phyloP scores from a whole-genome alignment of 2,329 filamentous ascomycete genomes.

The Aspergillus sp. region DNA sequence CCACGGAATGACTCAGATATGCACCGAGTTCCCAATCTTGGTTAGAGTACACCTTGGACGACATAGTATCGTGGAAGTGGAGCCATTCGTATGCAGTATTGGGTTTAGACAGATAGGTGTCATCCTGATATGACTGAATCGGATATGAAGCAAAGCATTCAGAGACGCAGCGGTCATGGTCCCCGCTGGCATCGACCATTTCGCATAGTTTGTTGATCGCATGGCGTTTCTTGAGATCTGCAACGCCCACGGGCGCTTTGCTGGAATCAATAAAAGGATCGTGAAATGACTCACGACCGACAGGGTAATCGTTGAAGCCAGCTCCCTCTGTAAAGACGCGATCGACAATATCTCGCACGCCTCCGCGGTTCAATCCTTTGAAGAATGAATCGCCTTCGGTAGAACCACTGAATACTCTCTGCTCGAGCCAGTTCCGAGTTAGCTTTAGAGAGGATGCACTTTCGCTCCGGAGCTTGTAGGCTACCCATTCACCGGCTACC shows the following conservation, averaged over 20 bases:
- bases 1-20: constrained; percentile 77
- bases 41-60: constrained; percentile 67
- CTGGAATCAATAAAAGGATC: constrained; percentile 25
- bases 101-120: constrained; percentile 83
- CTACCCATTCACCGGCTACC: constrained; percentile 60
- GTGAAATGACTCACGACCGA: constrained; percentile 31
- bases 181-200: constrained; percentile 57
- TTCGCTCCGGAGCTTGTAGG: constrained; percentile 50
- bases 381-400: constrained; percentile 48
- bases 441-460: constrained; percentile 36
- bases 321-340: constrained; percentile 60
- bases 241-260: constrained; percentile 46
- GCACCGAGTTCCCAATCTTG: constrained; percentile 90
- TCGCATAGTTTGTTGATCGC: constrained; percentile 54
- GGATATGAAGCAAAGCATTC: constrained; percentile 84
- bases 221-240: constrained; percentile 53
- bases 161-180: constrained; percentile 55
- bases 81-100: constrained; percentile 88
- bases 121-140: constrained; percentile 83
- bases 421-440: constrained; percentile 55
- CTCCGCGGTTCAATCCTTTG: constrained; percentile 56
- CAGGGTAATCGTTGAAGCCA: constrained; percentile 47
- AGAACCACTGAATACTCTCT: constrained; percentile 48
- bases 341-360: constrained; percentile 58
- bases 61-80: constrained; percentile 81